Evolutionary conservation across 768 basidiomycete genomes (phyloP), one percentile per base, ranked within the genome.

Genomic region (Lyophyllum decastes): DNA sequence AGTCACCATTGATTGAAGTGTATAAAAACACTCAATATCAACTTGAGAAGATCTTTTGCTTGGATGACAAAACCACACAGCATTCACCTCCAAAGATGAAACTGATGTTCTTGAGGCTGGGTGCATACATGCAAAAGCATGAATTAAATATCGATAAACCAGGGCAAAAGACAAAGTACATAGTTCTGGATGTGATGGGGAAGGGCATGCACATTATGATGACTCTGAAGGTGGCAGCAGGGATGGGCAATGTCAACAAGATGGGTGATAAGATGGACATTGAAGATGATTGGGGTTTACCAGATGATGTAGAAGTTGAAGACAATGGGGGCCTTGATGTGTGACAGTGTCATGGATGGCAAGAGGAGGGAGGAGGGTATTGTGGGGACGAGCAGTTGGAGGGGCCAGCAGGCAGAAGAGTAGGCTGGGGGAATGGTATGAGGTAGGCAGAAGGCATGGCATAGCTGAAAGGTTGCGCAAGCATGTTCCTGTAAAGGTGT

Each of bases 1-100:
- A 76, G 47, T 78, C 76, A 1, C 54, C 67, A 0, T 59, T 78
- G 0, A 69, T 78, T 21, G 63, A 75, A 11, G 60, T 73, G 8
- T 78, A 72, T 62, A 66, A 69, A 16, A 65, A 59, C n/a, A 57
- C 62, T 4, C 63, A 60, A 4, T 34, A 55, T 0, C 66, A 69
- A 21, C 57, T 74, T 25, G 69, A 68, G 52, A 54, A 59, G 2
- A 69, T 64, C 55, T 70, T 73, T 40, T 57, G 55, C 21, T 58
- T 77, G 9, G 59, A 61, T 16, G 52, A 65, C 16, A 57, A 58
- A 8, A 74, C 71, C 0, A 58, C 65, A 8, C 47, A 49, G 1
- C 73, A 77, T 47, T 61, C 61, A 8, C 57, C 64, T 43, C 67
- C 71, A 11, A 55, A 72, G 22, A 70, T 75, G 69, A 51, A 45